Evolutionary conservation across 2,329 filamentous ascomycete species (phyloP), one percentile per base, ranked within the genome.

Genomic region (Biscogniauxia marginata): DNA sequence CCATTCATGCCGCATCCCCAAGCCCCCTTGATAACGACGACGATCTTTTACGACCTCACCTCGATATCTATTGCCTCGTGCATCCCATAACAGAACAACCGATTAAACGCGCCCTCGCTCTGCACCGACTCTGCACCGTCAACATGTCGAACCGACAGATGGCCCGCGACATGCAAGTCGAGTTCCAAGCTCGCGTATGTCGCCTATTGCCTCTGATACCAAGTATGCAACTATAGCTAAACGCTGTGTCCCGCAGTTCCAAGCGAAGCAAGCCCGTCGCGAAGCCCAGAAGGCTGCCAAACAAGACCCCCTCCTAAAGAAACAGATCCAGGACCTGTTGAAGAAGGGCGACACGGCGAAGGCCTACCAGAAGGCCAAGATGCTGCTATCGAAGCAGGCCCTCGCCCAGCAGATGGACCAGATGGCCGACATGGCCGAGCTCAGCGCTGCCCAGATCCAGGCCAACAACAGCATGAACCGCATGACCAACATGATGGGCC

Each of bases 381-480:
- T 85, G 74, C 77, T 85, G 46, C 77, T 86, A 21, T 81, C 79
- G 46, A 85, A 84, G 71, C 82, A 85, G 73, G 82, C 83, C 1
- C 79, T 85, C 55, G 83, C 83, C 9, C 77, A 82, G 66, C 83
- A 85, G 73, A 84, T 85, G 81, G 83, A 85, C 71, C 81, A 83
- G 71, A 83, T 84, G 69, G 83, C 83, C 71, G 83, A 86, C 73
- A 84, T 85, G 82, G 82, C 83, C 22, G 83, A 85, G 71, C 75
- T 85, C 23, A 82, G 77, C 23, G 79, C 80, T 48, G 79, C 81
- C 3, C 83, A 85, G 75, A 85, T 86, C 71, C 81, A 85, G 74
- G 82, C 83, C 68, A 85, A 85, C 73, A 85, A 85, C 63, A 75
- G 81, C 55, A 85, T 85, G 82, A 85, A 85, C 73, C 80, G 82